Percentiles rank a stretch among this genome's conserved stretches.
Evolutionary conservation across 202 grass and related monocot genomes (phyloP).

Genomic region (Elaeis oleifera): DNA sequence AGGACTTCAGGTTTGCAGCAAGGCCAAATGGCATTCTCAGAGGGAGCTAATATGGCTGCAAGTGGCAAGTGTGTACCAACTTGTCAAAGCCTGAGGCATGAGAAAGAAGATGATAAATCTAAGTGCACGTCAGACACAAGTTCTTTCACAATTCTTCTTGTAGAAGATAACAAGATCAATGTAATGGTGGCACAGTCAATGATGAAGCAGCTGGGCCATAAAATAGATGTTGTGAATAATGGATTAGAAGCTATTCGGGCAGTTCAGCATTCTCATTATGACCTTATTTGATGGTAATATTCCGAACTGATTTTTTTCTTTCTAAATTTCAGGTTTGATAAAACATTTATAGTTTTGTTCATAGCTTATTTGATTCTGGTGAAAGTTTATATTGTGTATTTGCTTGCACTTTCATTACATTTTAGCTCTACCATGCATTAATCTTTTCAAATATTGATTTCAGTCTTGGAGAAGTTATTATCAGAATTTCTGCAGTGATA

Average conservation of each 20-base stretch:
- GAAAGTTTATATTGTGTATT: too few species aligned
- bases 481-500: too few species aligned
- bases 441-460: too few species aligned
- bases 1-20: slow-evolving; percentile 30
- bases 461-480: too few species aligned
- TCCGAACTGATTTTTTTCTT: not conserved
- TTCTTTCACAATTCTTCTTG: slow-evolving; percentile 65
- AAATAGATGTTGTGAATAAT: slow-evolving; percentile 71
- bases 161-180: slow-evolving; percentile 89
- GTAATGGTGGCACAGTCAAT: slow-evolving; percentile 90
- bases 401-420: too few species aligned
- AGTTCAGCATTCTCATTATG: slow-evolving; percentile 52
- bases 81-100: slow-evolving; percentile 24
- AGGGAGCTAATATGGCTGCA: slow-evolving; percentile 24
- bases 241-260: slow-evolving; percentile 76
- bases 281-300: slow-evolving; percentile 87
- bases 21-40: slow-evolving; percentile 27
- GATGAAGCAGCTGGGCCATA: slow-evolving; percentile 68
- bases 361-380: too few species aligned
- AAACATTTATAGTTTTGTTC: too few species aligned
- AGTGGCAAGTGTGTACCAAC: slow-evolving; percentile 5
- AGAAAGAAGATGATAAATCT: slow-evolving; percentile 36
- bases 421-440: too few species aligned
- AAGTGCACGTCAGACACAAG: slow-evolving; percentile 31
- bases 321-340: too few species aligned